These are phyloP conservation scores for Ophiostoma piceae DNA, from an alignment of 2,329 filamentous ascomycete genomes.

Conservation along the genomic window DNA sequence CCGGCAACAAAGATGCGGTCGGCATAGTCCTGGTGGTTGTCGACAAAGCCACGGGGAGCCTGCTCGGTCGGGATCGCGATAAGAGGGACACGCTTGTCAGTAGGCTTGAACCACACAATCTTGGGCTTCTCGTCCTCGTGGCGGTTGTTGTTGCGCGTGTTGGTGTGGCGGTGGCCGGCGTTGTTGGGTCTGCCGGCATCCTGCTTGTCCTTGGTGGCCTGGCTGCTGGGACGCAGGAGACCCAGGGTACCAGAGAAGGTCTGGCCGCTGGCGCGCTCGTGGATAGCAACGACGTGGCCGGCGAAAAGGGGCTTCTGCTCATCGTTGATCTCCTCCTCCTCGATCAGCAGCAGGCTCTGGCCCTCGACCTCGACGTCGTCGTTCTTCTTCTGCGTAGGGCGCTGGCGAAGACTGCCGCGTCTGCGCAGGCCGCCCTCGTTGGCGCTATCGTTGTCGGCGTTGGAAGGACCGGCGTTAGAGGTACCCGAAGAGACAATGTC, in stretches of 20 bases:
- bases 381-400: constrained; percentile 99
- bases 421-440: constrained; percentile 82
- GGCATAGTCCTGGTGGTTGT: constrained; percentile 96
- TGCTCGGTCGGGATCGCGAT: constrained; percentile 98
- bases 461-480: constrained; percentile 61
- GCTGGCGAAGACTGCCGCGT: constrained; percentile 90
- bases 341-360: constrained; percentile 90
- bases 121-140: constrained; percentile 95
- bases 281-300: constrained; percentile 92
- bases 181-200: constrained; percentile 81
- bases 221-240: constrained; percentile 88
- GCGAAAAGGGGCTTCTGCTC: constrained; percentile 97
- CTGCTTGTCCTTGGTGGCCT: constrained; percentile 98
- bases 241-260: constrained; percentile 98
- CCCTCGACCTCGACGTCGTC: constrained; percentile 98
- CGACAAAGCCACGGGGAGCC: constrained; percentile 93
- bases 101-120: constrained; percentile 99
- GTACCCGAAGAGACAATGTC: constrained; percentile 82
- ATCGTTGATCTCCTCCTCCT: constrained; percentile 98
- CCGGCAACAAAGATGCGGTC: constrained; percentile 98
- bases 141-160: constrained; percentile 63
- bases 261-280: constrained; percentile 93
- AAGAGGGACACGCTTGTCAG: constrained; percentile 94
- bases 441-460: constrained; percentile 51
- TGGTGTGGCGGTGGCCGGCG: constrained; percentile 37